These are phyloP conservation scores for Picochlorum sp. DNA, from an alignment of 139 green algal species.

Conservation along the genomic window DNA sequence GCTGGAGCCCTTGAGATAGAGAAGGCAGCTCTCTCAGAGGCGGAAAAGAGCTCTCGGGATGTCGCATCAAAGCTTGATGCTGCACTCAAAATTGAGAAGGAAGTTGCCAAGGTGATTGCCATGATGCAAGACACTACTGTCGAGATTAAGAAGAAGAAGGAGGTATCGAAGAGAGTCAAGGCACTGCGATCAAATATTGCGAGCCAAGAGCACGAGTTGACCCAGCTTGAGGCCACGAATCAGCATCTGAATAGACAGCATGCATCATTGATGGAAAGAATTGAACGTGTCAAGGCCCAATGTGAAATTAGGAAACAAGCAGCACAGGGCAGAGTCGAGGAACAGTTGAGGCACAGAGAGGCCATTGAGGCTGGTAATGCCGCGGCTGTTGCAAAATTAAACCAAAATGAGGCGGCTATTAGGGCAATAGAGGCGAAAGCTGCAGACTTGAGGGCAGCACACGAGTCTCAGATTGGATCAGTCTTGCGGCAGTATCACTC, in stretches of 20 bases:
- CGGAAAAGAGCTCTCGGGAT: conserved; percentile 30
- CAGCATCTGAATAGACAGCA: conserved; percentile 55
- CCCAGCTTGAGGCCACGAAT: conserved; percentile 41
- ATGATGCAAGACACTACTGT: conserved; percentile 54
- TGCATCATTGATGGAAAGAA: conserved; percentile 40
- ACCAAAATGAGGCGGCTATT: conserved; percentile 59
- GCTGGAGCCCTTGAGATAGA: conserved; percentile 34
- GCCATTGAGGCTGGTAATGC: conserved; percentile 66
- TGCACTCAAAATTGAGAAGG: conserved; percentile 49
- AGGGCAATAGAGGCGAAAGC: conserved; percentile 31
- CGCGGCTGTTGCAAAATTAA: conserved; percentile 43
- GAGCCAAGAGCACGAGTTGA: conserved; percentile 39
- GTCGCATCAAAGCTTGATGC: conserved; percentile 34
- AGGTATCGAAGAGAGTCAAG: conserved; percentile 41
- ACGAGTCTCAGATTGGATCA: conserved; percentile 26
- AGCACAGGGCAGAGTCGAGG: conserved; percentile 55
- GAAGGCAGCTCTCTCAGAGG: conserved; percentile 21
- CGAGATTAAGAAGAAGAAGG: conserved; percentile 58
- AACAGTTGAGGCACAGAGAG: conserved; percentile 64
- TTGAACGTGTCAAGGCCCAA: conserved; percentile 57
- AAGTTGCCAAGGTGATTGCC: conserved; percentile 48
- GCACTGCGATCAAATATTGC: conserved; percentile 19
- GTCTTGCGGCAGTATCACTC: conserved; percentile 36
- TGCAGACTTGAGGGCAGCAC: conserved; percentile 25
- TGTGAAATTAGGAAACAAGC: conserved; percentile 60